Percentiles rank a stretch among this genome's conserved stretches.
These are phyloP conservation scores for Umbilicaria muhlenbergii DNA, from an alignment of 495 filamentous ascomycete genomes.

Conservation along the genomic window DNA sequence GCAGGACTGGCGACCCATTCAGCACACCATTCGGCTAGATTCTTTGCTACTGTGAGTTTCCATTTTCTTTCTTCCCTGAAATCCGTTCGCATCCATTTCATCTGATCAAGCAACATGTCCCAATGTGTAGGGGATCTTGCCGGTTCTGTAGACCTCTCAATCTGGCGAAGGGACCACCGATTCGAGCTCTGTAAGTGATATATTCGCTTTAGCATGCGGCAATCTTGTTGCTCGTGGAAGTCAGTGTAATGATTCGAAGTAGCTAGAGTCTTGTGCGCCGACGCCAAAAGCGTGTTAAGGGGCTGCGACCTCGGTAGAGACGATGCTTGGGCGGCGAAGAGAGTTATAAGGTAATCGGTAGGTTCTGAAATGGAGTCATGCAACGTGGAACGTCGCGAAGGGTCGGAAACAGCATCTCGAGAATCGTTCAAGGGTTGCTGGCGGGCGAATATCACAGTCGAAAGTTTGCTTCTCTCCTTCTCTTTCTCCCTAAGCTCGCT, in stretches of 20 bases:
- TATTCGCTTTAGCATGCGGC: constrained; percentile 64
- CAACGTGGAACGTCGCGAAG: constrained; percentile 23
- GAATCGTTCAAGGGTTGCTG: constrained; percentile 21
- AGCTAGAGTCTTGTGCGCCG: constrained; percentile 68
- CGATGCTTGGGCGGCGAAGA: constrained; percentile 58
- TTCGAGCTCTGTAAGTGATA: constrained; percentile 79
- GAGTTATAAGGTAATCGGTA: constrained; percentile 65
- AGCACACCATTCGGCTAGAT: constrained; percentile 63
- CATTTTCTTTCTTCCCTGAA: constrained; percentile 88
- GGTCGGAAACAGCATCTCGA: constrained; percentile 15
- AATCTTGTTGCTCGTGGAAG: constrained; percentile 69
- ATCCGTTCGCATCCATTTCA: constrained; percentile 95
- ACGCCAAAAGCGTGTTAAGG: constrained; percentile 51
- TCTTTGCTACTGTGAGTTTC: constrained; percentile 69
- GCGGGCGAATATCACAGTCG: constrained; percentile 70
- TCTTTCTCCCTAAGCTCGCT: constrained; percentile 40
- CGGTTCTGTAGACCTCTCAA: constrained; percentile 66
- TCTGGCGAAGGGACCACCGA: constrained; percentile 80
- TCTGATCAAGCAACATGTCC: constrained; percentile 76
- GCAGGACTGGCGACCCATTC: constrained; percentile 53
- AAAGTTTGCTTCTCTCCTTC: constrained; percentile 48
- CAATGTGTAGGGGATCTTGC: constrained; percentile 55
- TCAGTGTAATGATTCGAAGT: constrained; percentile 62
- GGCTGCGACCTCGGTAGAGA: constrained; percentile 40
- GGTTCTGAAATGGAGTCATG: constrained; percentile 28